Conservation (phyloP, 2,329 filamentous ascomycete genomes). For the Fusarium euwallaceae region DNA sequence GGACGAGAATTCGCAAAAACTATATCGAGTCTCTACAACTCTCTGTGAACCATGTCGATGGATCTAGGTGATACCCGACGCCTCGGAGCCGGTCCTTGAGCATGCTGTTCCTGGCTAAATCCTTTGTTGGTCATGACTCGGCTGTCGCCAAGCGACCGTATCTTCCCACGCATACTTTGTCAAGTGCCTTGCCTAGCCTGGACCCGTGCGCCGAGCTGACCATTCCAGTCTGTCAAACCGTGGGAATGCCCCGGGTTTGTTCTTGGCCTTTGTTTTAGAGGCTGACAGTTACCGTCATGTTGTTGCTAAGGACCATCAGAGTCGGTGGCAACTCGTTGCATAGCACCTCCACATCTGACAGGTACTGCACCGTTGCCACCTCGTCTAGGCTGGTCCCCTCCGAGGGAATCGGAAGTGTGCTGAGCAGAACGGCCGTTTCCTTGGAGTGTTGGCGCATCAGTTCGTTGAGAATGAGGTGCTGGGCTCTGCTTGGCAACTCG, state of each 20-base stretch:
- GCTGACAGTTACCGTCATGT: conserved; percentile 88
- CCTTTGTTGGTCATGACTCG: conserved; percentile 39
- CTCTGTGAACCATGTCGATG: background rate
- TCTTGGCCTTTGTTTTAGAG: conserved; percentile 57
- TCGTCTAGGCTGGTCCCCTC: conserved; percentile 82
- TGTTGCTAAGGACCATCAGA: conserved; percentile 86
- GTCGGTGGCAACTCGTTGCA: conserved; percentile 82
- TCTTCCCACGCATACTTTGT: conserved; percentile 21
- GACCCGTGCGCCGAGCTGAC: conserved; percentile 8
- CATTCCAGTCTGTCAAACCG: conserved; percentile 33
- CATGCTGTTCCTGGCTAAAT: conserved; percentile 36
- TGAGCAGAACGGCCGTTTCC: conserved; percentile 84
- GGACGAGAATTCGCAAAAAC: conserved; percentile 32
- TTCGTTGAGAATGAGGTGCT: conserved; percentile 90
- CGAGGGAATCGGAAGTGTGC: conserved; percentile 83
- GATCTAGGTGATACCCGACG: background rate
- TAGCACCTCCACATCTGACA: conserved; percentile 83
- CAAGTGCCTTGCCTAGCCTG: conserved; percentile 8
- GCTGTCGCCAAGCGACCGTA: conserved; percentile 11
- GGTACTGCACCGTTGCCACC: conserved; percentile 77
- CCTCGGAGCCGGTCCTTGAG: conserved; percentile 17
- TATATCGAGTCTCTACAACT: conserved; percentile 23
- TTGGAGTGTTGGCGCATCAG: conserved; percentile 77
- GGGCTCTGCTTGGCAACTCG: conserved; percentile 84
- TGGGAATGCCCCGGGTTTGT: conserved; percentile 37